Evolutionary conservation across 2,329 filamentous ascomycete species (phyloP).

Genomic region (Penicillium palitans): DNA sequence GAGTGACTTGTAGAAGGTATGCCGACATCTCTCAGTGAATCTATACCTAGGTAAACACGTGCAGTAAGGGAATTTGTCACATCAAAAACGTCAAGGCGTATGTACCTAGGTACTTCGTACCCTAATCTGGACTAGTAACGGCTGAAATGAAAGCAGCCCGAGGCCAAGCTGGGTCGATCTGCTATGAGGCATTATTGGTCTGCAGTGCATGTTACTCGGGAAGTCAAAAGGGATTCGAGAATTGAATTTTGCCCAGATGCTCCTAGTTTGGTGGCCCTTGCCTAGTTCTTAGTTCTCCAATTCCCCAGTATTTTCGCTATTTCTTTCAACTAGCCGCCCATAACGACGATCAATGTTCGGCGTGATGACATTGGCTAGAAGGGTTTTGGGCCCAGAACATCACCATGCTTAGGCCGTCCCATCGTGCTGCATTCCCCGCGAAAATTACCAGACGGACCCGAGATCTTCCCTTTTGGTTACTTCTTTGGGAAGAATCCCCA

Average conservation of each 20-base stretch:
- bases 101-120: neutral
- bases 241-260: neutral
- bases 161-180: neutral
- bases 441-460: neutral
- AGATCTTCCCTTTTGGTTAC: slow-evolving; percentile 3
- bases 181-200: slow-evolving; percentile 3
- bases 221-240: neutral
- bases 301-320: neutral
- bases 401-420: slow-evolving; percentile 4
- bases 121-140: neutral
- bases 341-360: slow-evolving; percentile 7
- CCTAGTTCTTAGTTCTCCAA: neutral
- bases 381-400: slow-evolving; percentile 2
- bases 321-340: slow-evolving; percentile 3
- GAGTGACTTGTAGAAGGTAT: neutral
- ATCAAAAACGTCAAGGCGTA: neutral
- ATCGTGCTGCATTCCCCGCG: slow-evolving; percentile 10
- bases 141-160: neutral
- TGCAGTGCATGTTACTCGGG: neutral
- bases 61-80: neutral
- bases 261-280: neutral
- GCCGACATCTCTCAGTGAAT: neutral
- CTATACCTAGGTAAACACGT: neutral
- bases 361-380: neutral
- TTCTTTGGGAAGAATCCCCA: slow-evolving; percentile 3